Base-by-base conservation (phyloP, 495 filamentous ascomycete genomes). In the Bacidia gigantensis region DNA sequence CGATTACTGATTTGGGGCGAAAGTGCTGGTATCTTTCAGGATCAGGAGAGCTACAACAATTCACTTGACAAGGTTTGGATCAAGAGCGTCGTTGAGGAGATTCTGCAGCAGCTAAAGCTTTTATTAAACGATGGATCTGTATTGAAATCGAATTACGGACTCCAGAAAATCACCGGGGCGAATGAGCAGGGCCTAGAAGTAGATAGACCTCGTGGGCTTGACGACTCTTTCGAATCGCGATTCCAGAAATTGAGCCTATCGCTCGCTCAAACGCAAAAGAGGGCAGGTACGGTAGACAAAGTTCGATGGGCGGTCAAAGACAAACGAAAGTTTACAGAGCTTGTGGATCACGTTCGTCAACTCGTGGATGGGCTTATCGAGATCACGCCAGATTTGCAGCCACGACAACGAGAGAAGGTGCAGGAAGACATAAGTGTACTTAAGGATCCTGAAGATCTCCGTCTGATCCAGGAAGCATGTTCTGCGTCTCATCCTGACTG, bases 1-100 rank as follows among this genome's bases (percentile, higher is more conserved):
- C 39, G 55, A 2, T 39, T 62, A 2, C 55, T 58, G 9, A 40
- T 57, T 22, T 62, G 60, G 60, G 58, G 58, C 12, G 46, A 62
- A 42, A 20, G 26, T n/a, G 29, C 56, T 20, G 51, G 58, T 9
- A 21, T 60, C n/a, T 10, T 10, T 39, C 10, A 10, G 10, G n/a
- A 39, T 10, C 10, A 39, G 32, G 32, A 10, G n/a, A 39, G n/a
- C n/a, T 39, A 39, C 32, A n/a, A n/a, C 10, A 39, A 39, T n/a
- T 39, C 32, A 10, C n/a, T 39, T 10, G 32, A 39, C 32, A 39
- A 39, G n/a, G 10, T n/a, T 10, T 39, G 32, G 32, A 39, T 39
- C 32, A n/a, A 39, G 32, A n/a, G n/a, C 10, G n/a, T 39, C n/a
- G 32, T 39, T 10, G 10, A n/a, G 10, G n/a, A 39, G 32, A 39